A percentile compares a stretch with the other conserved stretches of the same genome.
These are phyloP conservation scores for Coemansia sp. DNA, from an alignment of 192 early-diverging fungal genomes.

Conservation along the genomic window DNA sequence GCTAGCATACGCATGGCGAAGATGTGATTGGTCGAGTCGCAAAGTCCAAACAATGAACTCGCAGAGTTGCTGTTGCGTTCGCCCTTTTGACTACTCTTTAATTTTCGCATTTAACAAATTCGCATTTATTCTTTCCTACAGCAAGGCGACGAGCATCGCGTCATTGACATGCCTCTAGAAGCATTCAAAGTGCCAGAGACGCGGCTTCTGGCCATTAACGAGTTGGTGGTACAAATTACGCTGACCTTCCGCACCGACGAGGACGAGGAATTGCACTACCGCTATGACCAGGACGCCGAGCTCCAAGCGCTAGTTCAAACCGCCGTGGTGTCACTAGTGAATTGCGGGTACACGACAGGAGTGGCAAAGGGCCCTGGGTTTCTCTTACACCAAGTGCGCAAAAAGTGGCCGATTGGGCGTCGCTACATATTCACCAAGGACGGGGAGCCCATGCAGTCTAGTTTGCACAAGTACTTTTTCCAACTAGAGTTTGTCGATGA, in stretches of 20 bases:
- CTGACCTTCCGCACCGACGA: constrained; percentile 49
- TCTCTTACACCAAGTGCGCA: constrained; percentile 52
- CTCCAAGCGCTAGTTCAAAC: constrained; percentile 51
- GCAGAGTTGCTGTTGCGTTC: background rate
- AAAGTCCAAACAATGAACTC: background rate
- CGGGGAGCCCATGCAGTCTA: constrained; percentile 54
- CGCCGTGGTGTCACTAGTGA: constrained; percentile 48
- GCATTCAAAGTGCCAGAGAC: constrained; percentile 55
- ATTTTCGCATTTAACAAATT: background rate
- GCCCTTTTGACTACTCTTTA: background rate
- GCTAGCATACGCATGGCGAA: background rate
- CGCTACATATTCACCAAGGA: constrained; percentile 56
- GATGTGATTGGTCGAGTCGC: constrained; percentile 7
- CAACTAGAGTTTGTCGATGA: constrained; percentile 54
- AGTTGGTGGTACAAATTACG: constrained; percentile 52
- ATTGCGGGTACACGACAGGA: constrained; percentile 52
- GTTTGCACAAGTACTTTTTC: constrained; percentile 57
- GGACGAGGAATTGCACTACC: constrained; percentile 50
- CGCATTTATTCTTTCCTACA: background rate
- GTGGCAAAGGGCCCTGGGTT: constrained; percentile 51
- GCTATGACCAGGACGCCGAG: constrained; percentile 31
- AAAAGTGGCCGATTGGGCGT: constrained; percentile 55
- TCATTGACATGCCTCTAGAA: constrained; percentile 18
- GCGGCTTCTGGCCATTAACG: constrained; percentile 45
- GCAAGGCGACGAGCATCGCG: background rate